Evolutionary conservation across 106 monocot genomes (phyloP).

Genomic region (Platanthera guangdongensis): DNA sequence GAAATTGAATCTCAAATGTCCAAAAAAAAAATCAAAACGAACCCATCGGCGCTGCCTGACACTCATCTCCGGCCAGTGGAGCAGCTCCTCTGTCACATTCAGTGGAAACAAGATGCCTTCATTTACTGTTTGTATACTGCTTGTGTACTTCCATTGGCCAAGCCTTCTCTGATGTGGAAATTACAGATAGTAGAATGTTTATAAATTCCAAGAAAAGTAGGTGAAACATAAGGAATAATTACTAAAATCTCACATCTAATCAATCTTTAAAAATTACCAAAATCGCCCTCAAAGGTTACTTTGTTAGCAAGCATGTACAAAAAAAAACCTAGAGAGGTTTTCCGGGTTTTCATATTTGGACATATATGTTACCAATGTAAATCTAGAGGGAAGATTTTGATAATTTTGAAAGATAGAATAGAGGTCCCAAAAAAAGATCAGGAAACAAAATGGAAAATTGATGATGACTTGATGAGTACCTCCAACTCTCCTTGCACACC

Average conservation of each 20-base stretch:
- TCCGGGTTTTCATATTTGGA: too few relatives aligned
- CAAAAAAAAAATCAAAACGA: background rate
- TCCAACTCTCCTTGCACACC: conserved; percentile 51
- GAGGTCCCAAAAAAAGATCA: background rate
- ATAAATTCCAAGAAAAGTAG: background rate
- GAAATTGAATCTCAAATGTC: background rate
- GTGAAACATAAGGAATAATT: too few relatives aligned
- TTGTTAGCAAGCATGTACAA: too few relatives aligned
- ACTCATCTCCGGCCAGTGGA: conserved; percentile 68
- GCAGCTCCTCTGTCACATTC: conserved; percentile 54
- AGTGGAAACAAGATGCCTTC: conserved; percentile 76
- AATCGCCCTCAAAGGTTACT: too few relatives aligned
- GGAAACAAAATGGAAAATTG: background rate
- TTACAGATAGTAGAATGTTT: background rate
- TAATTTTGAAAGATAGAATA: too few relatives aligned
- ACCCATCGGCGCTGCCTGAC: conserved; percentile 62
- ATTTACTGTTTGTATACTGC: conserved; percentile 29
- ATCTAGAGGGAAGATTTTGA: too few relatives aligned
- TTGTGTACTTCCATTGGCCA: conserved; percentile 62
- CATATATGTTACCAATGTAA: too few relatives aligned
- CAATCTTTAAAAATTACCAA: too few relatives aligned
- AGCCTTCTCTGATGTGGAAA: conserved; percentile 22
- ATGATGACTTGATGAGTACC: background rate
- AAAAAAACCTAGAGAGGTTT: too few relatives aligned
- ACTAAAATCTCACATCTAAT: too few relatives aligned